Evolutionary conservation across 495 filamentous ascomycete species (phyloP).

Genomic region (Cercophora samala): DNA sequence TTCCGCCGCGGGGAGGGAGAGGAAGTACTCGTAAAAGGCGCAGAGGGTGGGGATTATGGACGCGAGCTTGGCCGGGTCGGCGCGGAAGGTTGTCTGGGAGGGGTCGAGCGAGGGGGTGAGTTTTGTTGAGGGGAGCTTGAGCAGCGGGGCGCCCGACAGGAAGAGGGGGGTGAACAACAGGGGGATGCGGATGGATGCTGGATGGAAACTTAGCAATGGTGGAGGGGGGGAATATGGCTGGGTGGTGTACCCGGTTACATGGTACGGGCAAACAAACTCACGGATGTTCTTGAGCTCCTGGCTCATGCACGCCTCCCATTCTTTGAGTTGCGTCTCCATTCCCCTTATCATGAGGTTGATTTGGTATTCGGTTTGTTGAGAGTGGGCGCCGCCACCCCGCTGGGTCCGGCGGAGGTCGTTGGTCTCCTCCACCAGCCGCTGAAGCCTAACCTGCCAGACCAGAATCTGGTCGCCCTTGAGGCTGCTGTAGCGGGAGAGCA

Average conservation of each 20-base stretch:
- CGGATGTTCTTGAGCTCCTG: slow-evolving; percentile 22
- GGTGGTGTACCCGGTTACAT: neutral
- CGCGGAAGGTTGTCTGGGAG: slow-evolving; percentile 8
- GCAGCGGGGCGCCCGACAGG: slow-evolving; percentile 36
- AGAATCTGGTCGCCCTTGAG: slow-evolving; percentile 38
- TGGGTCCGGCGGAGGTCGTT: slow-evolving; percentile 30
- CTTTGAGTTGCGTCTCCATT: slow-evolving; percentile 41
- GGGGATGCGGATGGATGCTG: slow-evolving; percentile 31
- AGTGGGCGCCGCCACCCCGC: slow-evolving; percentile 6
- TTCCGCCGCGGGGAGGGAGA: slow-evolving; percentile 20
- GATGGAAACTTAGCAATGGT: neutral
- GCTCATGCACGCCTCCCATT: slow-evolving; percentile 39
- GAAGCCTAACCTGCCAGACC: slow-evolving; percentile 40
- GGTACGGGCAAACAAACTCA: neutral
- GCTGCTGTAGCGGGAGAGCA: slow-evolving; percentile 32
- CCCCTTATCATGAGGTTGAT: slow-evolving; percentile 39
- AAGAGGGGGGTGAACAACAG: slow-evolving; percentile 37
- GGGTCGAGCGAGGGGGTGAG: slow-evolving; percentile 5
- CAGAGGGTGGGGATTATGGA: slow-evolving; percentile 22
- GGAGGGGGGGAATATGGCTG: neutral
- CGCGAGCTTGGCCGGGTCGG: slow-evolving; percentile 19
- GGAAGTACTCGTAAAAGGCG: slow-evolving; percentile 32
- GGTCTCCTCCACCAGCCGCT: slow-evolving; percentile 40
- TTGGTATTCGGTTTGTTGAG: slow-evolving; percentile 35
- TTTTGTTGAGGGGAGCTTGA: slow-evolving; percentile 26